Evolutionary conservation across 2,329 filamentous ascomycete genomes (phyloP), one percentile per base, ranked within the genome.

Genomic region (Cercospora sp.): DNA sequence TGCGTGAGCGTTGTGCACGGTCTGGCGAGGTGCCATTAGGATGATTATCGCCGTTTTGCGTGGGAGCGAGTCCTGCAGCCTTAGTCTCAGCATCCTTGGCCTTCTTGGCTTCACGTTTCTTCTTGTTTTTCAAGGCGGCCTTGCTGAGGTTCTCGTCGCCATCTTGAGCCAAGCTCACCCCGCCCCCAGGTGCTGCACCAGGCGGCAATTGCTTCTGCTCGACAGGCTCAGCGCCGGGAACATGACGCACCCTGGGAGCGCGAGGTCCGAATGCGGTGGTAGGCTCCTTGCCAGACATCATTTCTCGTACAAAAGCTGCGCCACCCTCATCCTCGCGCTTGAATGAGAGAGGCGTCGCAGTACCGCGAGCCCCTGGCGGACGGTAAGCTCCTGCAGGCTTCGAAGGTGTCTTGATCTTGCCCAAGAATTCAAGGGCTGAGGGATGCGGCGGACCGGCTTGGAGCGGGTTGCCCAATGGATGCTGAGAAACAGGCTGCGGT

Each of bases 301-400:
- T 93, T 72, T 95, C 94, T 79, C 91, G 90, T 68, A 92, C 84
- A 77, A 94, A 96, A 6, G 94, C 94, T 8, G 91, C 91, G 63
- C 95, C 95, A 63, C 95, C 95, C 81, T 99, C 93, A 72, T 99
- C 95, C 80, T 99, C 95, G 67, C 95, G 93, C 85, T 97, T 97
- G 85, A 98, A 99, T 74, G 95, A 92, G 70, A 98, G 84, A 9
- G 95, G 95, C 0, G 95, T 98, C 64, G 89, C 87, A 71, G 91
- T 89, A 63, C 95, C 95, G 73, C 95, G 91, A 30, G 95, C 95
- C 73, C 95, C 95, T 2, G 95, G 95, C 45, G 95, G 95, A 58
- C 95, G 90, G 79, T 99, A 99, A 3, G 95, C 95, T 73, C 95
- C 95, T n/a, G 92, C 93, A 55, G 95, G 93, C 84, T 99, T 99